Evolutionary conservation across 495 filamentous ascomycete species (phyloP).

Genomic region (Aspergillus carlsbadensis): DNA sequence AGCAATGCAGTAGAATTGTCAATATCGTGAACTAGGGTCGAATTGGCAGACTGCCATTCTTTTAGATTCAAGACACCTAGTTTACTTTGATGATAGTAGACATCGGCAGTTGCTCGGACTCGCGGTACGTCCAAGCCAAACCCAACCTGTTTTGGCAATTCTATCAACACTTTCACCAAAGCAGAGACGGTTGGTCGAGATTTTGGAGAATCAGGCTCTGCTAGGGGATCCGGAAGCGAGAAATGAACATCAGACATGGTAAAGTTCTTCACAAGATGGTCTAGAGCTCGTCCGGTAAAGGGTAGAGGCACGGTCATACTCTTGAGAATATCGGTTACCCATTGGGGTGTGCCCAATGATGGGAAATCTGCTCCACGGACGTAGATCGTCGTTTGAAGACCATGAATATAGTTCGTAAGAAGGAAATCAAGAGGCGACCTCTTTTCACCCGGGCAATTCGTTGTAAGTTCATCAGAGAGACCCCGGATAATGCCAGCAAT

Average conservation of each 20-base stretch:
- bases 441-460: constrained; percentile 67
- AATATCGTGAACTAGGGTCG: constrained; percentile 60
- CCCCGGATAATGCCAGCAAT: constrained; percentile 66
- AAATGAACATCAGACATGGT: constrained; percentile 82
- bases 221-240: constrained; percentile 72
- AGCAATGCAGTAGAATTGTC: constrained; percentile 57
- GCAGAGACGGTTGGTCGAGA: constrained; percentile 78
- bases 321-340: constrained; percentile 76
- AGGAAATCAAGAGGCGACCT: constrained; percentile 85
- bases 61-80: constrained; percentile 74
- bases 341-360: constrained; percentile 65
- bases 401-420: constrained; percentile 77
- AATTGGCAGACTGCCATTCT: constrained; percentile 83
- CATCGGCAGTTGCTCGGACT: constrained; percentile 72
- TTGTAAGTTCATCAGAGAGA: constrained; percentile 68
- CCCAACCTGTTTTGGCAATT: constrained; percentile 80
- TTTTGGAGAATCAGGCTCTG: constrained; percentile 71
- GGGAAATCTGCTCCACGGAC: constrained; percentile 72
- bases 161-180: constrained; percentile 71
- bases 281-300: constrained; percentile 77
- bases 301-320: constrained; percentile 82
- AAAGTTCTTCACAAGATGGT: constrained; percentile 81
- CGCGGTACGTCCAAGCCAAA: constrained; percentile 72
- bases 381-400: constrained; percentile 72
- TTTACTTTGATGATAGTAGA: constrained; percentile 71